These are phyloP conservation scores for Tetracentron sinense DNA, from an alignment of 164 flowering plant genomes.

Conservation along the genomic window DNA sequence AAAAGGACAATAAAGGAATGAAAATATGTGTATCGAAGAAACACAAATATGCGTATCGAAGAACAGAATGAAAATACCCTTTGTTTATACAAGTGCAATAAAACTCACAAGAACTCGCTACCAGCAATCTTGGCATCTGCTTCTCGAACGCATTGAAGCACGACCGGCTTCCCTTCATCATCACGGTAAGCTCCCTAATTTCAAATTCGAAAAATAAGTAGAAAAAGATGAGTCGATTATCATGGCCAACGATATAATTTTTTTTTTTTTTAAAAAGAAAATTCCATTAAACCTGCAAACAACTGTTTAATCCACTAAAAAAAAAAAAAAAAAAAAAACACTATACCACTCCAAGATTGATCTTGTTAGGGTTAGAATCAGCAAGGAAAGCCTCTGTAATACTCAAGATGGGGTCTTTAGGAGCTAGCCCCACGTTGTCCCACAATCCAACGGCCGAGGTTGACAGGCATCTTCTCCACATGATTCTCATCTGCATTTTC, in stretches of 20 bases:
- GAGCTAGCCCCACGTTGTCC: constrained; percentile 29
- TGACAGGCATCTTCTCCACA: constrained; percentile 19
- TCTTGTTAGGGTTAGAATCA: constrained; percentile 29
- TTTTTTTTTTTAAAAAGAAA: no score
- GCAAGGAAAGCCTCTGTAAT: constrained; percentile 39
- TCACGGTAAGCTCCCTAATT: constrained; percentile 35
- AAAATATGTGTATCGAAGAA: neutral
- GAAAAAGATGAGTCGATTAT: no score
- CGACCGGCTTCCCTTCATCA: constrained; percentile 37
- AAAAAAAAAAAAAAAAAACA: neutral
- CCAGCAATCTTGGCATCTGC: constrained; percentile 31
- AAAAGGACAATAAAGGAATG: neutral
- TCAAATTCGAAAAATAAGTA: no score
- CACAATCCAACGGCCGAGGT: constrained; percentile 27
- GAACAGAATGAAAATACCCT: no score
- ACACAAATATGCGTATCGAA: neutral
- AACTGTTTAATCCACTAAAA: neutral
- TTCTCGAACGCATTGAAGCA: constrained; percentile 34
- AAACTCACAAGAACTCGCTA: constrained; percentile 28
- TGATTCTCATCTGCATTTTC: neutral
- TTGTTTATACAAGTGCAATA: neutral
- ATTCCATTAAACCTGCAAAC: neutral
- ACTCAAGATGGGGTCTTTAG: constrained; percentile 32
- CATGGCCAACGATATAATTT: no score
- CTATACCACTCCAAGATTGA: constrained; percentile 42